Evolutionary conservation across 805 yeast genomes (phyloP), one percentile per base, ranked within the genome.

Genomic region (Saccharomycopsis olivae): DNA sequence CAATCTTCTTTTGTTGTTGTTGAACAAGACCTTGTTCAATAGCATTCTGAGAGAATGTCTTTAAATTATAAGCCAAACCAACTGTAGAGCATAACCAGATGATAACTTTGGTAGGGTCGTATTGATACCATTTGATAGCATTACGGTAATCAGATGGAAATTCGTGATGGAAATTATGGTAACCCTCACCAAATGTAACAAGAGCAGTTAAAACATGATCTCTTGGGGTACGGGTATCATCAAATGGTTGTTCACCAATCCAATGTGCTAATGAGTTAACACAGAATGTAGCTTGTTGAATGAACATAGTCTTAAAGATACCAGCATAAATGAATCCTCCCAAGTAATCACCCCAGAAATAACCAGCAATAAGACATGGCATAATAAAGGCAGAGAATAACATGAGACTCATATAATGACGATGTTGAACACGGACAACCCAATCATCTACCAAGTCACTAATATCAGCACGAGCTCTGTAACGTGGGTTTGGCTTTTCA

Each of bases 91-190:
- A 60, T 5, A 59, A 21, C 59, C 67, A 81, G 51, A 82, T 80
- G 39, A 69, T 51, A 35, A 73, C 53, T 62, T 82, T 82, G 36
- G 92, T 81, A 50, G 94, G 94, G 58, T 83, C 94, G 56, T 75
- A 82, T 68, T 82, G 89, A 66, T 77, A 82, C 92, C 92, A 82
- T 57, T 75, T 78, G 56, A 82, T 69, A 28, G 92, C 92, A 56
- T 82, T 82, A 71, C 94, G 75, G 71, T 82, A 83, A 63, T 83
- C 94, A 15, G 84, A 72, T 53, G 94, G 92, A 71, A 82, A 83
- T 66, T 82, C 94, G 59, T 83, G 94, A 60, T 83, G 94, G 75
- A 82, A 83, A 63, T 83, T 83, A 56, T 83, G 92, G 68, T 82
- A 81, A 48, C 94, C 94, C 63, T 83, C 94, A 60, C 94, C 94